Base-by-base conservation (phyloP, 2,329 filamentous ascomycete genomes). In the Pseudomassariella vexata region DNA sequence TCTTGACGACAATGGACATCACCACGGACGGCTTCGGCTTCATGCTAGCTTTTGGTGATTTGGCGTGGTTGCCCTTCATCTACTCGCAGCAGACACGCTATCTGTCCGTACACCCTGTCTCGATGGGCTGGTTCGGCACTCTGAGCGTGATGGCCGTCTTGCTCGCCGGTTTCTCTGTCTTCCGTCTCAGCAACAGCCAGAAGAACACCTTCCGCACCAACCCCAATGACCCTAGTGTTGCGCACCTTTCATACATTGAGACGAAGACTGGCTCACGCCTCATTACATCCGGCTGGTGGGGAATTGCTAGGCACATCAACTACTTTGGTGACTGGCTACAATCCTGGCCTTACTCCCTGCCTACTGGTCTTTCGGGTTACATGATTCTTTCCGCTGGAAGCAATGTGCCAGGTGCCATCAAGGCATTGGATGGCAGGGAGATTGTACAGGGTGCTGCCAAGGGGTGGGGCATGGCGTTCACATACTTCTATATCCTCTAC, bases 301-400 rank as follows among this genome's bases (percentile, higher is more conserved):
- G 90, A 25, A 68, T 77, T 15, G 84, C 89, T 1, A 78, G 90
- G 24, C 90, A 96, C 61, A 90, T 95, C 70, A 96, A 95, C 66
- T 95, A 96, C 61, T 63, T 94, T 1, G 90, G 89, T 32, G 90
- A 96, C 63, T 95, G 89, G 89, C 70, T 92, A 44, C 89, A 94
- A 76, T 77, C 82, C 7, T 95, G 87, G 86, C 79, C 87, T 0
- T 95, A 92, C 61, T 86, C 79, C 44, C 68, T 95, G 25, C 89
- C 90, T 1, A 95, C 89, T 1, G 85, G 85, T 1, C 57, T 94
- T 38, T 83, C 88, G 0, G 89, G 89, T 9, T 95, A 90, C 56
- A 66, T 80, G 24, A 79, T 94, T 30, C 66, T 81, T 12, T 65
- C 73, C 3, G 66, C 68, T 2, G 72, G 70, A 12, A 61, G 65